Evolutionary conservation across 2,329 filamentous ascomycete genomes (phyloP).

Genomic region (Aspergillus neoniger): DNA sequence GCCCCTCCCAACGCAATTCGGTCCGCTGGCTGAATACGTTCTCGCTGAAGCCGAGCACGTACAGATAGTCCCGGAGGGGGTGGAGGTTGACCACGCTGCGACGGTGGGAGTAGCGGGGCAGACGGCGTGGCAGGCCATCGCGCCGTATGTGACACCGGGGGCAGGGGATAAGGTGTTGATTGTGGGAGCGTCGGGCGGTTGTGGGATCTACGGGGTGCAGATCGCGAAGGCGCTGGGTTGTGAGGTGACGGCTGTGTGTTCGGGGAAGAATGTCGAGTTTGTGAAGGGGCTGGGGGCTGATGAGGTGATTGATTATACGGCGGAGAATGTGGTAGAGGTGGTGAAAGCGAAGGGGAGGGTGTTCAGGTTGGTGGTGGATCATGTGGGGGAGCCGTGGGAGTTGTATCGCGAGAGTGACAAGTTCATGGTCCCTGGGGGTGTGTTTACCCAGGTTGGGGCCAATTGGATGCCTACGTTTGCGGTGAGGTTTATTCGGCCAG

Average conservation of each 20-base stretch:
- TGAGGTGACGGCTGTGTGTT: slow-evolving; percentile 62
- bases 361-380: slow-evolving; percentile 60
- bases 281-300: slow-evolving; percentile 63
- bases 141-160: slow-evolving; percentile 45
- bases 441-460: slow-evolving; percentile 57
- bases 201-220: slow-evolving; percentile 63
- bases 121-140: slow-evolving; percentile 53
- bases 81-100: slow-evolving; percentile 47
- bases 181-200: slow-evolving; percentile 66
- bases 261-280: slow-evolving; percentile 57
- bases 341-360: slow-evolving; percentile 52
- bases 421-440: slow-evolving; percentile 53
- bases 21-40: slow-evolving; percentile 50
- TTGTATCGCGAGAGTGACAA: slow-evolving; percentile 57
- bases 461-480: slow-evolving; percentile 33
- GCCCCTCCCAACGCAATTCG: slow-evolving; percentile 36
- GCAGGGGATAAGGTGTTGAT: slow-evolving; percentile 62
- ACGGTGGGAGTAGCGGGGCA: slow-evolving; percentile 49
- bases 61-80: slow-evolving; percentile 46
- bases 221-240: slow-evolving; percentile 63
- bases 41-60: slow-evolving; percentile 36
- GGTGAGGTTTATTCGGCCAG: slow-evolving; percentile 46
- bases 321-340: slow-evolving; percentile 48
- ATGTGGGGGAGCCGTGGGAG: slow-evolving; percentile 53
- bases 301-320: slow-evolving; percentile 63